Evolutionary conservation across 129 eudicot genomes (phyloP), one percentile per base, ranked within the genome.

Genomic region (Flaveria linearis): DNA sequence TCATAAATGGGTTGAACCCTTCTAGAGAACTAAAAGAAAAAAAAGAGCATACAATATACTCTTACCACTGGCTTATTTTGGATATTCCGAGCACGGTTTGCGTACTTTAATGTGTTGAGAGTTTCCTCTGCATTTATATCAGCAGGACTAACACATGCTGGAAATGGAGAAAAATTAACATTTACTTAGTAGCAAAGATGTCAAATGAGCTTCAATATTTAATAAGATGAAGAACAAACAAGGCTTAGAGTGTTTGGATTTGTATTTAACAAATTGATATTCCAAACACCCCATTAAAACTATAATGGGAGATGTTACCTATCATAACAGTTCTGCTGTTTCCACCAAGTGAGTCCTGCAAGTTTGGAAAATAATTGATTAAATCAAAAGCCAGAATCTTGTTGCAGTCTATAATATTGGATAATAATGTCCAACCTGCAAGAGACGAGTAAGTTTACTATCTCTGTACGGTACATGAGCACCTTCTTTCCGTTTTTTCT

Each of bases 311-410:
- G 53, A 61, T 66, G 61, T 78, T 86, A 89, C 99, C 99, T 73
- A 95, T 95, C 99, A 95, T 95, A 58, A 95, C 99, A 3, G 99
- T 95, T 75, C 94, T 87, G 92, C 99, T 95, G 92, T 95, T 95
- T 22, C 99, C 99, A 47, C 99, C 99, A 78, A 95, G 99, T 46
- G 99, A 95, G 78, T 95, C 99, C 96, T 94, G 94, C 68, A 79
- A 82, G 49, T 72, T 52, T 18, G 18, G 30, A 64, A 68, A 82
- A 72, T 76, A 65, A 47, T 26, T 17, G 46, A 65, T 49, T 74
- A 64, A 62, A 75, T 17, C 36, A 73, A 23, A 63, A 80, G 9
- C 33, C 58, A 78, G 26, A 58, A 60, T 70, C 63, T 26, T 58
- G 82, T 80, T 72, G 58, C 46, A 72, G 23, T 57, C 4, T 57